These are phyloP conservation scores for Lasiosphaeriaceae sp. DNA, from an alignment of 495 filamentous ascomycete species.

Conservation along the genomic window DNA sequence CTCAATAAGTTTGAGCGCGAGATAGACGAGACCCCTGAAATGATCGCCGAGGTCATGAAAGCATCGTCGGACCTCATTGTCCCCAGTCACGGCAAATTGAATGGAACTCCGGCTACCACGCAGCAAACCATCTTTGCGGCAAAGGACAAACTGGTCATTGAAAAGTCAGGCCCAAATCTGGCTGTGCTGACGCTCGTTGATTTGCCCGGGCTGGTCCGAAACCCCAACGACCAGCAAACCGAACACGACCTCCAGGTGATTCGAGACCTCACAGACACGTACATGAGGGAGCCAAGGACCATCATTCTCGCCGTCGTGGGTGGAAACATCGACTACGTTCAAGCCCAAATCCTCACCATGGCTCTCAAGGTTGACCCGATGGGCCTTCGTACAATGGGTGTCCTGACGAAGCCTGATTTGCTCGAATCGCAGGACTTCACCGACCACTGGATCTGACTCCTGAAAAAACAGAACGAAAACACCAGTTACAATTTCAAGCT, in stretches of 20 bases:
- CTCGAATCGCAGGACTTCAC: neutral
- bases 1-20: slow-evolving; percentile 8
- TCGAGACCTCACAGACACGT: slow-evolving; percentile 44
- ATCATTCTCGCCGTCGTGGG: slow-evolving; percentile 61
- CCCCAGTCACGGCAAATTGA: too few relatives aligned
- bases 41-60: neutral
- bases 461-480: neutral
- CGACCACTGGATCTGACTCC: neutral
- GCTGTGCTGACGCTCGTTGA: slow-evolving; percentile 63
- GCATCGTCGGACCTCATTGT: neutral
- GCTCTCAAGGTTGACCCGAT: slow-evolving; percentile 73
- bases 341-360: slow-evolving; percentile 57
- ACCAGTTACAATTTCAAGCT: neutral
- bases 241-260: slow-evolving; percentile 47
- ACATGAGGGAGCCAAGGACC: slow-evolving; percentile 53
- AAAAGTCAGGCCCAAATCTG: slow-evolving; percentile 55
- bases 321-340: slow-evolving; percentile 55
- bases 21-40: neutral
- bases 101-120: too few relatives aligned
- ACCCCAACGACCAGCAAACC: slow-evolving; percentile 39
- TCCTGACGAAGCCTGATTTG: slow-evolving; percentile 75
- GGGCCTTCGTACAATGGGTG: slow-evolving; percentile 72
- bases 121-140: neutral
- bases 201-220: slow-evolving; percentile 55
- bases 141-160: slow-evolving; percentile 37